Percentiles rank a stretch among this genome's conserved stretches.
Conservation (phyloP, 176 grass and related monocot species). For the Coix lacrymajobi region DNA sequence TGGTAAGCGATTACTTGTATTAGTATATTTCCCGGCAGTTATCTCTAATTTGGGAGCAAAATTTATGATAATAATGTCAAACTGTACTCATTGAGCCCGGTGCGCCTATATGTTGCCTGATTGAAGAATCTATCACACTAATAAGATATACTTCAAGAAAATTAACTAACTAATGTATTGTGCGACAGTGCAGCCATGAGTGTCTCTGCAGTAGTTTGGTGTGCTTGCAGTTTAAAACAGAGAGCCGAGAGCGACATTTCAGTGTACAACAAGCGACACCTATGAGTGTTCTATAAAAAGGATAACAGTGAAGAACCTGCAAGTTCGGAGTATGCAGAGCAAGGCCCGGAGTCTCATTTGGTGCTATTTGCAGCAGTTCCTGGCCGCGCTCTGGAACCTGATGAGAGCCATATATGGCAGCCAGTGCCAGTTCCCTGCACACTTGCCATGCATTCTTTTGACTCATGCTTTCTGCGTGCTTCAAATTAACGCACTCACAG, state of each 20-base stretch:
- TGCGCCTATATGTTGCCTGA: not conserved
- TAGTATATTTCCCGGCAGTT: not conserved
- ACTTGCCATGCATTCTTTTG: slow-evolving; percentile 3
- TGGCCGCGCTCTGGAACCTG: slow-evolving; percentile 8
- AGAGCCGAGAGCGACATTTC: not conserved
- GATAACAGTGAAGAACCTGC: slow-evolving; percentile 11
- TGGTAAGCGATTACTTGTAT: not conserved
- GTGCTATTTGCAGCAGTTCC: slow-evolving; percentile 1
- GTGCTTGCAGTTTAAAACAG: not conserved
- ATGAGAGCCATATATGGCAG: slow-evolving; percentile 25
- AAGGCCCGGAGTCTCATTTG: not conserved
- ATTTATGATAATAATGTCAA: not conserved
- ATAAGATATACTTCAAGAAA: not conserved
- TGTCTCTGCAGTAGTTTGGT: not conserved
- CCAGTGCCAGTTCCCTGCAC: not conserved
- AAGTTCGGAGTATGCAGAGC: not conserved
- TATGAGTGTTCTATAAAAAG: not conserved
- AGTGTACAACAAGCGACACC: not conserved
- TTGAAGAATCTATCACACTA: not conserved
- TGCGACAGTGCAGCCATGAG: not conserved
- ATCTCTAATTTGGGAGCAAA: not conserved
- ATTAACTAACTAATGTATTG: not conserved
- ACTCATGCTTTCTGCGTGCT: not conserved
- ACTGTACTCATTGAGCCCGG: not conserved
- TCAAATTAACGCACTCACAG: not conserved